Conservation (phyloP, 2,329 filamentous ascomycete genomes). For the Nemania sp. region DNA sequence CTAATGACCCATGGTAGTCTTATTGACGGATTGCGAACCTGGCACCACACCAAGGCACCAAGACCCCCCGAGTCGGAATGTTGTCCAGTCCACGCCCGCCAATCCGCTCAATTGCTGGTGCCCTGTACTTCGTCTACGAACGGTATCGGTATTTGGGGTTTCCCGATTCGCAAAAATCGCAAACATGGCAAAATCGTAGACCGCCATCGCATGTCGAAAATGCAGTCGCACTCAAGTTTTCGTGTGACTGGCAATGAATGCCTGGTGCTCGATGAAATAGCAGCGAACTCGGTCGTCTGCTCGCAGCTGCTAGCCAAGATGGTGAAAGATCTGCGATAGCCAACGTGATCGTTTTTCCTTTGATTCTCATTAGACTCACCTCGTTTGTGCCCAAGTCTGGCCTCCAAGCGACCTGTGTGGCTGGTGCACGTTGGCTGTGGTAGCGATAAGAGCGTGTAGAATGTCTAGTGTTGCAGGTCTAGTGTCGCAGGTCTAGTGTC, state of each 20-base stretch:
- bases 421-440: neutral
- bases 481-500: no score
- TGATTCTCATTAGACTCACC: conserved; percentile 2
- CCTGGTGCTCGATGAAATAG: neutral
- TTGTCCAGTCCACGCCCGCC: no score
- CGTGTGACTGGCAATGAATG: neutral
- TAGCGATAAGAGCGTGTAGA: neutral
- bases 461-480: no score
- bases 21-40: neutral
- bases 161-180: no score
- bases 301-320: neutral
- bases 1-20: neutral
- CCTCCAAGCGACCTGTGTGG: neutral
- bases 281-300: conserved; percentile 9
- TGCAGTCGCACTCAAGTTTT: neutral
- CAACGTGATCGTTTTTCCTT: conserved; percentile 8
- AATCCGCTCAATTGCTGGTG: neutral
- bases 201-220: neutral
- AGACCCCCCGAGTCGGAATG: neutral
- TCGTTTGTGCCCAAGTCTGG: conserved; percentile 6
- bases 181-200: neutral
- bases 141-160: no score
- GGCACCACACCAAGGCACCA: no score
- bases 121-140: no score
- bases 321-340: conserved; percentile 10